phyloP scores from a whole-genome alignment of 2,329 filamentous ascomycete genomes.

The Dactylonectria estremocensis region DNA sequence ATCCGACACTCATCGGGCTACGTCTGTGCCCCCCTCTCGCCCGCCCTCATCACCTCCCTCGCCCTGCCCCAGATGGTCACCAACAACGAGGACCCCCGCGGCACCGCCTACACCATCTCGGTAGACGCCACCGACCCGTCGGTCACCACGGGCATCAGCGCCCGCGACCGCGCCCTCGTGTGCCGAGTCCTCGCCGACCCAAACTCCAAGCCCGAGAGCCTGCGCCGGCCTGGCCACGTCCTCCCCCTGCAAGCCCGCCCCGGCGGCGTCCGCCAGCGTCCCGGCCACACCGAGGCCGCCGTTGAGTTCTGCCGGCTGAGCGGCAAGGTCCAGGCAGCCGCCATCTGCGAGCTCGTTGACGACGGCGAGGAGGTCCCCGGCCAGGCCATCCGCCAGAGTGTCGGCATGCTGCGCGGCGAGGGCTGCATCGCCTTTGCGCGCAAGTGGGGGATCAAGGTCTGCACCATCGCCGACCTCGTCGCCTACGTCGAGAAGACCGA shows the following conservation, averaged over 20 bases:
- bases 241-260: slow-evolving; percentile 85
- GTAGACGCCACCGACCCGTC: slow-evolving; percentile 83
- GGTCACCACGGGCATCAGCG: slow-evolving; percentile 91
- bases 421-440: slow-evolving; percentile 90
- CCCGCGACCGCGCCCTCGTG: slow-evolving; percentile 87
- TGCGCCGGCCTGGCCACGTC: slow-evolving; percentile 91
- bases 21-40: slow-evolving; percentile 88
- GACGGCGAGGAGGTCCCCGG: slow-evolving; percentile 83
- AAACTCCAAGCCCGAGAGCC: slow-evolving; percentile 67
- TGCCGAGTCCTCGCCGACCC: slow-evolving; percentile 84
- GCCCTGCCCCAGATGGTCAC: slow-evolving; percentile 91
- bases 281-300: slow-evolving; percentile 94
- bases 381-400: slow-evolving; percentile 73
- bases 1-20: slow-evolving; percentile 91
- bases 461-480: slow-evolving; percentile 94
- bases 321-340: slow-evolving; percentile 82
- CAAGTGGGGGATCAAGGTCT: slow-evolving; percentile 91
- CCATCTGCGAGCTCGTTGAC: slow-evolving; percentile 93
- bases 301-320: slow-evolving; percentile 91
- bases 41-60: slow-evolving; percentile 78
- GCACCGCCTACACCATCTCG: slow-evolving; percentile 93
- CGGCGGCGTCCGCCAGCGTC: slow-evolving; percentile 85
- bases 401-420: slow-evolving; percentile 94
- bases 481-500: slow-evolving; percentile 83
- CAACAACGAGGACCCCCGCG: slow-evolving; percentile 82